Percentiles rank a stretch among this genome's conserved stretches.
Conservation (phyloP, 2,329 filamentous ascomycete species). For the Leptographium procerum region DNA sequence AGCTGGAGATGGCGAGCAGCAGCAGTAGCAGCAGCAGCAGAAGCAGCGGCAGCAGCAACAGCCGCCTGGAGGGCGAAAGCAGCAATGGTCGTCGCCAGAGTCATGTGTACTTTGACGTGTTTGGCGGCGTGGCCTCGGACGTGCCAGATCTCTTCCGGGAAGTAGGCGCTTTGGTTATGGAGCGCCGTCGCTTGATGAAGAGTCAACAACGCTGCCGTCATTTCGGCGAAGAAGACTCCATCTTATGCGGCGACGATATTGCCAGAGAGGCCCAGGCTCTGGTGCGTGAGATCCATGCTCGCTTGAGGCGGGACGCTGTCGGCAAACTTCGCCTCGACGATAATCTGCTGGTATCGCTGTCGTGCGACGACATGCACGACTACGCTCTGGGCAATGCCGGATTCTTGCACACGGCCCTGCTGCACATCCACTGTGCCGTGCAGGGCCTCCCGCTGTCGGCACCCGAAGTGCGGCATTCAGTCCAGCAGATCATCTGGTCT, state of each 20-base stretch:
- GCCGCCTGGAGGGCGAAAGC: too few species aligned
- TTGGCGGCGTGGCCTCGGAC: slow-evolving; percentile 10
- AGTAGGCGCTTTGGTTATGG: slow-evolving; percentile 7
- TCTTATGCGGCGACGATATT: too few species aligned
- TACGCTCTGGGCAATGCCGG: slow-evolving; percentile 9
- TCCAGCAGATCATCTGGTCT: slow-evolving; percentile 7
- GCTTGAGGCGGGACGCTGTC: too few species aligned
- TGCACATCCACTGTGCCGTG: slow-evolving; percentile 6
- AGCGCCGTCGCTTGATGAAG: slow-evolving; percentile 1
- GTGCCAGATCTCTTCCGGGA: slow-evolving; percentile 8
- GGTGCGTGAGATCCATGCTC: too few species aligned
- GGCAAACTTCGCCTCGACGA: too few species aligned
- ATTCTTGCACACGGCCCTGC: slow-evolving; percentile 8
- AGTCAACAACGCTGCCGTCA: background rate
- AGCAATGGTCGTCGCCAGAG: too few species aligned
- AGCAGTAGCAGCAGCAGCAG: too few species aligned
- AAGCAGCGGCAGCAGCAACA: too few species aligned
- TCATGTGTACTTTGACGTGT: slow-evolving; percentile 9
- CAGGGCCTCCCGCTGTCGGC: slow-evolving; percentile 1
- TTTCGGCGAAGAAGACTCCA: too few species aligned
- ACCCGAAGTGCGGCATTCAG: slow-evolving; percentile 6
- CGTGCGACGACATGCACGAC: slow-evolving; percentile 6
- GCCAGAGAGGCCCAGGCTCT: too few species aligned
- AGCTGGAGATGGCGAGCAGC: too few species aligned
- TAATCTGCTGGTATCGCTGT: background rate